Evolutionary conservation across 352 stramenopile species (phyloP), one percentile per base, ranked within the genome.

Genomic region (Phytopythium delawarense): DNA sequence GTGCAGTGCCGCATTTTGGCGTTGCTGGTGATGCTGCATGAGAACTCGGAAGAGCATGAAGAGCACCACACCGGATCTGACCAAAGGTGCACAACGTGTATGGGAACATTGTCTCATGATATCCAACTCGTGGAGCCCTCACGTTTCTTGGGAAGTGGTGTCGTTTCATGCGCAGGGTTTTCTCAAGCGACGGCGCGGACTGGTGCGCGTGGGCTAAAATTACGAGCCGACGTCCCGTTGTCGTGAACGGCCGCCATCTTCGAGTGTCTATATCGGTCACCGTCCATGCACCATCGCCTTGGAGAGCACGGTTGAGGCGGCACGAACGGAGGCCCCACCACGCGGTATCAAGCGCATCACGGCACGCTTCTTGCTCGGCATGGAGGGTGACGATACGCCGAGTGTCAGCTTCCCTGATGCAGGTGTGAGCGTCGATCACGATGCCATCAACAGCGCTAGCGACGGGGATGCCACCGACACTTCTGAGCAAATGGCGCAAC

Each of bases 151-250:
- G 23, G 20, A 32, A 16, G 48, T 23, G 12, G 25, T 54, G 48
- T 37, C 48, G 48, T 54, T 54, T 54, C 48, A 37, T 15, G 23
- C 15, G 48, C 34, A 37, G 25, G 48, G 21, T 54, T 54, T 15
- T 54, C 44, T 12, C 46, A 53, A 28, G 25, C 23, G 25, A 52
- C 46, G 23, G 46, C 42, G 23, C 42, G 18, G 18, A 54, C 23
- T 7, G 25, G 48, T 21, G 48, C 15, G 21, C 20, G 15, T 8
- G n/a, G 6, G 48, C 48, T 54, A 54, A 37, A 37, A 37, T 18
- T 54, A 54, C 48, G 25, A 54, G 48, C 7, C 25, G 25, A 6
- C 12, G 3, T 34, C 23, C 46, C 13, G 13, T 35, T 11, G 23
- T 35, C 46, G 8, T 13, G 11, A 52, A 52, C 46, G 21, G 46